Base-by-base conservation (phyloP, 1,284 basidiomycete genomes). In the Vanrija sp. region DNA sequence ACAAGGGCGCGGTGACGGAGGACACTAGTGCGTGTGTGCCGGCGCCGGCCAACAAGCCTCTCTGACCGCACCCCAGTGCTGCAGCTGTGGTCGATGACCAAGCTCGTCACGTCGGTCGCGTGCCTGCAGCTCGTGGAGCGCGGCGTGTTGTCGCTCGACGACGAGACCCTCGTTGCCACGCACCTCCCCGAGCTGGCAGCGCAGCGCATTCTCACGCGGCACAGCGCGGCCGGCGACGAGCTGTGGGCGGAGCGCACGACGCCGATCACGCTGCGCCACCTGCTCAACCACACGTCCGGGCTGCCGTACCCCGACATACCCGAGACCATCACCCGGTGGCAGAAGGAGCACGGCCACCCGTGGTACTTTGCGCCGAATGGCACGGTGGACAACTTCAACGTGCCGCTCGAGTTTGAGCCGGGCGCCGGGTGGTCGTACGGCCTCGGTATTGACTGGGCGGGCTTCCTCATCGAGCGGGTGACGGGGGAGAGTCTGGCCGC, bases 51-150 rank as follows among this genome's bases (percentile, higher is more conserved):
- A 43, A 21, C 19, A 7, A 21, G 1, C 12, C 12, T 6, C 12
- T 21, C 43, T 45, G 28, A 45, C 50, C 3, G 28, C n/a, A 45
- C 50, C 6, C 12, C 62, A 60, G 52, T 29, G 15, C 50, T 61
- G 29, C 67, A 66, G 66, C 54, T 71, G 12, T 66, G 58, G 50
- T 72, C 69, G 6, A 65, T 65, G 59, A 66, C 67, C 38, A 74
- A 73, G 56, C 58, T 73, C 5, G 62, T 73, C 25, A 71, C 68
- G 3, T 59, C 60, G 67, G 53, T 73, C 19, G 67, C 71, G 1
- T 57, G 54, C 23, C 61, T 69, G 5, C 71, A 70, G 46, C 62
- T 71, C 0, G 61, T 70, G 14, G 73, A 72, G 34, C 60, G 58
- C 18, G 67, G 69, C 8, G 38, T 62, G 12, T 49, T 69, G 26